Conservation (phyloP, 345 rosid species). For the Corchorus capsularis region DNA sequence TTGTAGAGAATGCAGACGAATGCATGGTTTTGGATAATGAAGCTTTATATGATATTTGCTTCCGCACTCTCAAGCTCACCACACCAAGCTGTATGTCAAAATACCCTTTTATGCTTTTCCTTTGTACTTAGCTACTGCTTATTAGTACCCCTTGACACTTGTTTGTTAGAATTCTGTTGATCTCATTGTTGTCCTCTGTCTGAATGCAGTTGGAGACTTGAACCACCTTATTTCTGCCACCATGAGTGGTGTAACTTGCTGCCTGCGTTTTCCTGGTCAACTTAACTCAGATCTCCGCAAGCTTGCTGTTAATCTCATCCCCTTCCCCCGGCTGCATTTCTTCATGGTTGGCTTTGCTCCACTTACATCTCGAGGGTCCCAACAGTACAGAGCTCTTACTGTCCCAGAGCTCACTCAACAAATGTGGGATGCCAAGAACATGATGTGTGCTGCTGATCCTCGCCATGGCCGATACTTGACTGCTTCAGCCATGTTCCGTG, state of each 20-base stretch:
- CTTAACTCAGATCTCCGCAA: slow-evolving; percentile 75
- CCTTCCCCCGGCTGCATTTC: slow-evolving; percentile 77
- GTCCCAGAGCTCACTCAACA: slow-evolving; percentile 73
- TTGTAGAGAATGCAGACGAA: slow-evolving; percentile 78
- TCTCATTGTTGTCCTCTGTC: not conserved
- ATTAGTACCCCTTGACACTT: not conserved
- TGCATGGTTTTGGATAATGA: slow-evolving; percentile 77
- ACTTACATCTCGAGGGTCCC: slow-evolving; percentile 74
- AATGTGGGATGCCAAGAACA: slow-evolving; percentile 58
- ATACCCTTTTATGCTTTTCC: not conserved
- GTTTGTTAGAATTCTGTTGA: not conserved
- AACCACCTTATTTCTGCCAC: slow-evolving; percentile 78
- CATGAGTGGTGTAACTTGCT: slow-evolving; percentile 82
- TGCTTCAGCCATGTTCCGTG: slow-evolving; percentile 80
- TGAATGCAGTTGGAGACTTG: slow-evolving; percentile 60
- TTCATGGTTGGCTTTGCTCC: slow-evolving; percentile 82
- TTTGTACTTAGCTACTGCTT: not conserved
- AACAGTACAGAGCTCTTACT: slow-evolving; percentile 70
- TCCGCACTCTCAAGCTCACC: slow-evolving; percentile 73
- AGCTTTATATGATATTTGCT: slow-evolving; percentile 75
- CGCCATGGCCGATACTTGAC: slow-evolving; percentile 58
- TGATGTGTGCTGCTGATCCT: slow-evolving; percentile 60
- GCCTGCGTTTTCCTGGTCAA: slow-evolving; percentile 77
- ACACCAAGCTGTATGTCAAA: slow-evolving; percentile 70
- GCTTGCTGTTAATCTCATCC: slow-evolving; percentile 73